Evolutionary conservation across 2,329 filamentous ascomycete species (phyloP).

Genomic region (Beauveria australis): DNA sequence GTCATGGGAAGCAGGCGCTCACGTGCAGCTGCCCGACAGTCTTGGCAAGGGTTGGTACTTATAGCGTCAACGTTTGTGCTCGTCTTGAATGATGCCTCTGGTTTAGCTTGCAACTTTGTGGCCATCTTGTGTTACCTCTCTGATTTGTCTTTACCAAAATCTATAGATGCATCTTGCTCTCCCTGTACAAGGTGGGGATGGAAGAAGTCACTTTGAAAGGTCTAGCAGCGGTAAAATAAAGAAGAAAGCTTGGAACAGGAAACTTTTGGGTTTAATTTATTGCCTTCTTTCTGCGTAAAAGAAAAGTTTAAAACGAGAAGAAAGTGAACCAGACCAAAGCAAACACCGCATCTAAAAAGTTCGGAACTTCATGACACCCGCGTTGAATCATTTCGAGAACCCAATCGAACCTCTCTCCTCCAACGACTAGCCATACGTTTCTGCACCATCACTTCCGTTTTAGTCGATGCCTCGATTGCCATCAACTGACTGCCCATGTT

Average conservation of each 20-base stretch:
- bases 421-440: background rate
- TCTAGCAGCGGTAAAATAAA: background rate
- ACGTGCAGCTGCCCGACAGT: background rate
- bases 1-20: background rate
- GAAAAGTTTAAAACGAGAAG: conserved; percentile 14
- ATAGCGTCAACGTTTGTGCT: background rate
- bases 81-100: background rate
- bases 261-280: conserved; percentile 6
- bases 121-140: too few species aligned
- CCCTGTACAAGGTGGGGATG: too few species aligned
- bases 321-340: conserved; percentile 10
- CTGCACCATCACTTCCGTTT: background rate
- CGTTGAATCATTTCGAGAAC: background rate
- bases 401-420: background rate
- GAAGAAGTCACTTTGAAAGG: background rate
- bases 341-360: conserved; percentile 11
- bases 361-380: conserved; percentile 8
- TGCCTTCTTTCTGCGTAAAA: conserved; percentile 8
- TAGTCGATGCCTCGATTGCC: background rate
- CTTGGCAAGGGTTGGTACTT: background rate
- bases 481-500: background rate
- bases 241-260: background rate
- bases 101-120: too few species aligned
- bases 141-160: too few species aligned
- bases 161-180: too few species aligned